Evolutionary conservation across 352 stramenopile genomes (phyloP).

Genomic region (Phytophthora idaei): DNA sequence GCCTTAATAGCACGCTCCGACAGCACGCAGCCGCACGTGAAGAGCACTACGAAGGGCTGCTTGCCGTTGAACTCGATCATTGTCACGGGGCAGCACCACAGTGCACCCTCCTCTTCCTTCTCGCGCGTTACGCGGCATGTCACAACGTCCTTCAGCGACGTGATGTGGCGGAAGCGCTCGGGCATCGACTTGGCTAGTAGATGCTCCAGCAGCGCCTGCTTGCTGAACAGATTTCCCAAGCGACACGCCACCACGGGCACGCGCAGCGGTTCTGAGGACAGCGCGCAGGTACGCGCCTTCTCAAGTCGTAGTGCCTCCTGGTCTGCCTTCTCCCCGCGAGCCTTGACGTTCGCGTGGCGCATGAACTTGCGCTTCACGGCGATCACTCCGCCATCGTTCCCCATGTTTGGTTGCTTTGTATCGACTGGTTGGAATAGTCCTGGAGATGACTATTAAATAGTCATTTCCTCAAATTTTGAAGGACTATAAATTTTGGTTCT

Average conservation of each 20-base stretch:
- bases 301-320: conserved; percentile 62
- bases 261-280: conserved; percentile 81
- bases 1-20: conserved; percentile 89
- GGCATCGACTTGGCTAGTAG: conserved; percentile 84
- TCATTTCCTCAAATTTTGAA: too few species aligned
- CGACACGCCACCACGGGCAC: conserved; percentile 89
- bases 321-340: conserved; percentile 70
- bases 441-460: not conserved
- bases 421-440: conserved; percentile 1
- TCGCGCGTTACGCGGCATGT: conserved; percentile 59
- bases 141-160: conserved; percentile 89
- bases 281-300: conserved; percentile 72
- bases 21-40: conserved; percentile 87
- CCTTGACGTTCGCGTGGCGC: conserved; percentile 84
- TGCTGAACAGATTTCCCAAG: conserved; percentile 93
- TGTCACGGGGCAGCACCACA: conserved; percentile 81
- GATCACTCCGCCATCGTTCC: conserved; percentile 93
- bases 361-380: conserved; percentile 95
- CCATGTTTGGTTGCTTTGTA: conserved; percentile 57
- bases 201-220: conserved; percentile 85
- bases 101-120: conserved; percentile 17
- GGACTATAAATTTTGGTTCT: not conserved
- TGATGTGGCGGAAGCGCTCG: conserved; percentile 76
- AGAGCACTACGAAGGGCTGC: conserved; percentile 84
- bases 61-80: conserved; percentile 89